phyloP scores from a whole-genome alignment of 345 rosid genomes.

The Boechera stricta region DNA sequence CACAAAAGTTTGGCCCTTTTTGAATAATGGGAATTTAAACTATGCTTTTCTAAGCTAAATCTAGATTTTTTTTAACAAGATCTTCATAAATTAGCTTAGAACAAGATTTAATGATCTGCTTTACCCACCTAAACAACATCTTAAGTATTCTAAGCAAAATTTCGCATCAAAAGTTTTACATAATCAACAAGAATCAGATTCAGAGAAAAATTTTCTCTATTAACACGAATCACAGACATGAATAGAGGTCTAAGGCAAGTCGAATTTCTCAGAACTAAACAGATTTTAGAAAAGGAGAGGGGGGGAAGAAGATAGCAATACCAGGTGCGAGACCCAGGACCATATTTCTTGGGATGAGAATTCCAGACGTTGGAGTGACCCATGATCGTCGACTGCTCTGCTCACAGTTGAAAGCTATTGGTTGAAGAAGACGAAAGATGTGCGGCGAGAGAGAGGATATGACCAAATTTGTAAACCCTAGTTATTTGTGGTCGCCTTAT shows the following conservation, averaged over 20 bases:
- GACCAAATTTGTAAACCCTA: constrained; percentile 25
- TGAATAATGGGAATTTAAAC: background rate
- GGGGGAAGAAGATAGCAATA: background rate
- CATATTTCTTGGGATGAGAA: constrained; percentile 46
- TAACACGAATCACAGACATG: background rate
- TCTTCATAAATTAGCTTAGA: background rate
- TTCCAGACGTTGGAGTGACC: constrained; percentile 40
- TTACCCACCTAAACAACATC: background rate
- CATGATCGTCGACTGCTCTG: constrained; percentile 25
- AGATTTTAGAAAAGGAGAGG: background rate
- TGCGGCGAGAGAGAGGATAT: background rate
- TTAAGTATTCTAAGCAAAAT: background rate
- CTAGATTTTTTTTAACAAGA: background rate
- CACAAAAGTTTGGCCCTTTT: background rate
- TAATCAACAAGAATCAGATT: background rate
- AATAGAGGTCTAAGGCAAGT: background rate
- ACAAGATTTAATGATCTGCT: background rate
- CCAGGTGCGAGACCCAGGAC: constrained; percentile 50
- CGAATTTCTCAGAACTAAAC: background rate
- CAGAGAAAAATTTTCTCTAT: background rate
- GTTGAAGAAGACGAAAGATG: background rate
- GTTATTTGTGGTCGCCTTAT: background rate
- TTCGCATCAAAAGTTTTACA: background rate
- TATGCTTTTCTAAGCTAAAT: background rate
- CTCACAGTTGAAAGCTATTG: background rate